phyloP scores from a whole-genome alignment of 192 early-diverging fungal genomes.

The Coemansia sp. region DNA sequence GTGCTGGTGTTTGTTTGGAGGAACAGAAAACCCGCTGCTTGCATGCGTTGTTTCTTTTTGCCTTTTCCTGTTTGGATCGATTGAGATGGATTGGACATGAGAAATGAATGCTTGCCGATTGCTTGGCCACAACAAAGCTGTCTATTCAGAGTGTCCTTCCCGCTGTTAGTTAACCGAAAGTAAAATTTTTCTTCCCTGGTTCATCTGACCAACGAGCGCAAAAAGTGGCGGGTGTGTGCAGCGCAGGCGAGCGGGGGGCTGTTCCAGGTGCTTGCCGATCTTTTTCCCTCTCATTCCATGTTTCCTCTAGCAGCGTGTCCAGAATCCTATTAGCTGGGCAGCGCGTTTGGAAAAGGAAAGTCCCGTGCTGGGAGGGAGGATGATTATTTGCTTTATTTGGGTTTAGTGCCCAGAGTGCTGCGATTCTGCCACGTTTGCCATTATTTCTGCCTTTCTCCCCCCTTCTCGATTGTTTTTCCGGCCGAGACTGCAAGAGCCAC shows the following conservation, averaged over 20 bases:
- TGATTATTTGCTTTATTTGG: background rate
- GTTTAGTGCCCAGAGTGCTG: background rate
- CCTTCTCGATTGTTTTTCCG: background rate
- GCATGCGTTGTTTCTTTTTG: too few relatives aligned
- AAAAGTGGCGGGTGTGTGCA: too few relatives aligned
- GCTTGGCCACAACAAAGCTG: too few relatives aligned
- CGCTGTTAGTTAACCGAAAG: too few relatives aligned
- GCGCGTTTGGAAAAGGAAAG: background rate
- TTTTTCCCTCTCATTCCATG: background rate
- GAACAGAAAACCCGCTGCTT: too few relatives aligned
- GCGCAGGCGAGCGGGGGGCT: background rate
- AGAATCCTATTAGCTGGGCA: background rate
- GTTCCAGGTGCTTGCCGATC: background rate
- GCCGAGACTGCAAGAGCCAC: background rate
- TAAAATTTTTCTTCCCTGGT: too few relatives aligned
- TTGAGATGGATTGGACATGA: too few relatives aligned
- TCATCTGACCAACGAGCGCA: too few relatives aligned
- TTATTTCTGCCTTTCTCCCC: background rate
- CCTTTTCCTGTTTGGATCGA: too few relatives aligned
- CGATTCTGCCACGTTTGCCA: slow-evolving; percentile 13
- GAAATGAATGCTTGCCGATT: too few relatives aligned
- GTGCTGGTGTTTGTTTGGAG: too few relatives aligned
- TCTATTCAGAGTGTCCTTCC: too few relatives aligned
- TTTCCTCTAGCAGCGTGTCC: background rate
- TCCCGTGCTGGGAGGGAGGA: background rate